Evolutionary conservation across 768 basidiomycete species (phyloP).

Genomic region (Auricularia sp.): DNA sequence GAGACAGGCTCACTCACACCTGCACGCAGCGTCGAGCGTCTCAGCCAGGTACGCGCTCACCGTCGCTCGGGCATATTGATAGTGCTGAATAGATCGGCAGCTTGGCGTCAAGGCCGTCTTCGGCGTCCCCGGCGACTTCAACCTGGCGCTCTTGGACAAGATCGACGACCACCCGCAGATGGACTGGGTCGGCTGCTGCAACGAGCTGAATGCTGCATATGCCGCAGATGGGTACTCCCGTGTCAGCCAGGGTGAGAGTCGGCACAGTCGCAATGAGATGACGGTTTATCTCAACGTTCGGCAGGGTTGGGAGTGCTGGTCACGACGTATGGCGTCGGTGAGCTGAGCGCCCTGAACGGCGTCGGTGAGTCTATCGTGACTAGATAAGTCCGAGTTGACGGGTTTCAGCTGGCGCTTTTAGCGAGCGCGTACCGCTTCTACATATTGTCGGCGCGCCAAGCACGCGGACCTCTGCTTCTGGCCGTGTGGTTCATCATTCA

Average conservation of each 20-base stretch:
- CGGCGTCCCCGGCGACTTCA: constrained; percentile 83
- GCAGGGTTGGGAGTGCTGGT: constrained; percentile 49
- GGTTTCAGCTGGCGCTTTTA: constrained; percentile 30
- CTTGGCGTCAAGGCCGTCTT: constrained; percentile 71
- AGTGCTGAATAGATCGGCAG: constrained; percentile 21
- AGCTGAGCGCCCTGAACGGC: constrained; percentile 78
- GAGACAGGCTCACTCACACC: no score
- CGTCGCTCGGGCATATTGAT: no score
- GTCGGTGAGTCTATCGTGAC: no score
- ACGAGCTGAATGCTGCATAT: constrained; percentile 80
- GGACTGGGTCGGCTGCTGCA: constrained; percentile 83
- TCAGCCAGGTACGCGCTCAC: no score
- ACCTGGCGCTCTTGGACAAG: constrained; percentile 56
- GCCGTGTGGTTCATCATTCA: constrained; percentile 77
- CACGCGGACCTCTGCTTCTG: constrained; percentile 56
- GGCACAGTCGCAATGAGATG: not conserved
- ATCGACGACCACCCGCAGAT: constrained; percentile 71
- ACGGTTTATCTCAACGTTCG: no score
- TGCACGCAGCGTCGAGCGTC: no score
- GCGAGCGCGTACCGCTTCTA: constrained; percentile 83
- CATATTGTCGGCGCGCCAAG: constrained; percentile 81
- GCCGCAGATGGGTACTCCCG: constrained; percentile 91
- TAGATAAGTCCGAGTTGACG: not conserved
- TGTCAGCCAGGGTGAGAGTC: constrained; percentile 45
- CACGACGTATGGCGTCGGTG: constrained; percentile 95